A percentile compares a stretch with the other conserved stretches of the same genome.
phyloP scores from a whole-genome alignment of 2,329 filamentous ascomycete species.

The Bipolaris victoriae region DNA sequence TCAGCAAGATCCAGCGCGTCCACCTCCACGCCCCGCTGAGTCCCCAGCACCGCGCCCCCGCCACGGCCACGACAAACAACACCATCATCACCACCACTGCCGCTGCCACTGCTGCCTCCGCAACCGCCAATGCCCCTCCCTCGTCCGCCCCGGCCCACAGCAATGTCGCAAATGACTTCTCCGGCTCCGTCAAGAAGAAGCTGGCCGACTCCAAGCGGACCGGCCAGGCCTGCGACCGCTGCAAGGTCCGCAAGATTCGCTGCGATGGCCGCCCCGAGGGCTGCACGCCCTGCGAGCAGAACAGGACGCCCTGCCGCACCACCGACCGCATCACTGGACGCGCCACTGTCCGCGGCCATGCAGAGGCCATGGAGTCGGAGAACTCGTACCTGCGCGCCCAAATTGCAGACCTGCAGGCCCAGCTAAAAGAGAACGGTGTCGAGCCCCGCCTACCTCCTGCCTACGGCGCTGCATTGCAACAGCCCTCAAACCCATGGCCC shows the following conservation, averaged over 20 bases:
- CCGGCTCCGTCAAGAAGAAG: conserved; percentile 56
- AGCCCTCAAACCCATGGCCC: conserved; percentile 28
- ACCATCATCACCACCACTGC: conserved; percentile 3
- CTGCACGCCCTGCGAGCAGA: conserved; percentile 80
- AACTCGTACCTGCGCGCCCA: conserved; percentile 70
- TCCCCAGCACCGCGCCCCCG: conserved; percentile 23
- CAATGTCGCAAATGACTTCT: conserved; percentile 39
- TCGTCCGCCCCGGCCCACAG: neutral
- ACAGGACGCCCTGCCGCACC: conserved; percentile 78
- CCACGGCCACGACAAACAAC: neutral
- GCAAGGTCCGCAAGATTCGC: conserved; percentile 87
- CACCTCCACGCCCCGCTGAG: conserved; percentile 33
- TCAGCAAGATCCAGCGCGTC: conserved; percentile 44
- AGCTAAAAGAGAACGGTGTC: conserved; percentile 66
- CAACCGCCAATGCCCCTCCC: neutral
- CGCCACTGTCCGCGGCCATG: conserved; percentile 77
- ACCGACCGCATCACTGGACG: conserved; percentile 87
- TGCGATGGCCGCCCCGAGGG: conserved; percentile 82
- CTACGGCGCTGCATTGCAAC: conserved; percentile 36
- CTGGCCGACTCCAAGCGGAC: conserved; percentile 65
- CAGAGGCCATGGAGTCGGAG: conserved; percentile 76
- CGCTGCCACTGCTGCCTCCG: neutral
- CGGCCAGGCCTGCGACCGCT: conserved; percentile 86
- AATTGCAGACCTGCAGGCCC: conserved; percentile 71
- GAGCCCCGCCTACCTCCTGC: conserved; percentile 60